These are phyloP conservation scores for Dictyostelium purpureum DNA, from an alignment of 78 protist genomes.

Conservation along the genomic window DNA sequence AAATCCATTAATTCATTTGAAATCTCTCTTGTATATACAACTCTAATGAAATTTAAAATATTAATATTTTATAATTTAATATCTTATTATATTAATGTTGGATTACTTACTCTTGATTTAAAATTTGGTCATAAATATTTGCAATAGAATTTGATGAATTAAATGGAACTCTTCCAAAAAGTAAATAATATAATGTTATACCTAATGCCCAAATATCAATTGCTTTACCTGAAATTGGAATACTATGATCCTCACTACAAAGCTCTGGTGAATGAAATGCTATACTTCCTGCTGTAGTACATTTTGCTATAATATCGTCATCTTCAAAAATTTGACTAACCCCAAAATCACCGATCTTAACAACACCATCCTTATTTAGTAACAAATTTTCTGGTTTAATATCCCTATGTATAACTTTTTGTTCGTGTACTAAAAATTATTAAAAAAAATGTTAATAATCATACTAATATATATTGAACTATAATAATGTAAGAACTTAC, in stretches of 20 bases:
- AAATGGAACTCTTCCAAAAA: conserved; percentile 73
- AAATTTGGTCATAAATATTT: conserved; percentile 9
- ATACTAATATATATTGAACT: neutral
- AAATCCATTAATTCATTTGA: conserved; percentile 42
- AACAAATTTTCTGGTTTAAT: conserved; percentile 87
- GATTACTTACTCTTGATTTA: conserved; percentile 15
- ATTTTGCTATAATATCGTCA: conserved; percentile 14
- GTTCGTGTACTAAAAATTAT: conserved; percentile 71
- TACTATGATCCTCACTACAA: neutral
- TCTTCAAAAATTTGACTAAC: conserved; percentile 74
- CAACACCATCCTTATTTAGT: conserved; percentile 63
- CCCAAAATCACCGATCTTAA: conserved; percentile 86
- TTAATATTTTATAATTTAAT: neutral
- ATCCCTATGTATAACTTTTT: conserved; percentile 86
- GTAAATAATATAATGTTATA: conserved; percentile 69
- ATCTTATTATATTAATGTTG: neutral
- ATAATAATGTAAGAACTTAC: neutral
- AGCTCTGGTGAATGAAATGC: conserved; percentile 88
- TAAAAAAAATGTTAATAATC: no score
- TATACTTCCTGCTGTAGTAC: conserved; percentile 84
- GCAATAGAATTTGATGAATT: neutral
- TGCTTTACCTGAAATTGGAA: conserved; percentile 65
- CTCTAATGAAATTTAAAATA: neutral
- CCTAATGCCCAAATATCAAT: conserved; percentile 80
- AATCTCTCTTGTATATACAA: conserved; percentile 54